Evolutionary conservation across 2,329 filamentous ascomycete species (phyloP).

Genomic region (Plenodomus lindquistii): DNA sequence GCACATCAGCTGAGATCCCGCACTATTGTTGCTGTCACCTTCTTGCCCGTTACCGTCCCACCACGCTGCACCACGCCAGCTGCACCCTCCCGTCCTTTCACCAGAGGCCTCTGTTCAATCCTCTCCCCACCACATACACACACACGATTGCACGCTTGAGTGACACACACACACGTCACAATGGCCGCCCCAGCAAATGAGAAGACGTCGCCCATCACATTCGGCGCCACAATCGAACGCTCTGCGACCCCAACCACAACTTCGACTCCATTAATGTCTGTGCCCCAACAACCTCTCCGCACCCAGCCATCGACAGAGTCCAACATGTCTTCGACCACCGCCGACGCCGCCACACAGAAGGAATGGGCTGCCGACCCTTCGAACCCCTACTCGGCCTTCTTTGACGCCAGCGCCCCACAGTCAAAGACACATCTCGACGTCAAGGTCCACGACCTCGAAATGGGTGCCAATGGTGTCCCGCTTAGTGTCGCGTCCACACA

Average conservation of each 20-base stretch:
- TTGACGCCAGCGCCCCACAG: conserved; percentile 31
- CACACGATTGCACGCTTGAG: neutral
- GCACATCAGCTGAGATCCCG: conserved; percentile 12
- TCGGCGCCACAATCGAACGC: conserved; percentile 48
- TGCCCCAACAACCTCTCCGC: conserved; percentile 20
- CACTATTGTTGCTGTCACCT: conserved; percentile 18
- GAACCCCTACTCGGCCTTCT: conserved; percentile 53
- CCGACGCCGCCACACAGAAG: conserved; percentile 31
- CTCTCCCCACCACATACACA: neutral
- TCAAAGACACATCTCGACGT: conserved; percentile 40
- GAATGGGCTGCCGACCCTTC: conserved; percentile 39
- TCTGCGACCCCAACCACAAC: conserved; percentile 21
- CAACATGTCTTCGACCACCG: conserved; percentile 38
- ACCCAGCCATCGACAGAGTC: conserved; percentile 40
- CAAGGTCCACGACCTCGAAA: conserved; percentile 44
- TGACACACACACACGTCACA: neutral
- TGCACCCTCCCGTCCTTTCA: conserved; percentile 12
- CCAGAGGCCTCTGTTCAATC: conserved; percentile 6
- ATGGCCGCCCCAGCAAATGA: conserved; percentile 36
- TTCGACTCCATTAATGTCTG: conserved; percentile 8
- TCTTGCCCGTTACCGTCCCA: conserved; percentile 8
- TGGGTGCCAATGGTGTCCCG: conserved; percentile 24
- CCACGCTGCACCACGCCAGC: conserved; percentile 15
- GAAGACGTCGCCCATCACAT: conserved; percentile 43
- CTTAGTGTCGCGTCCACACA: conserved; percentile 46